A percentile compares a stretch with the other conserved stretches of the same genome.
Evolutionary conservation across 345 rosid genomes (phyloP).

Genomic region (Hibiscus syriacus): DNA sequence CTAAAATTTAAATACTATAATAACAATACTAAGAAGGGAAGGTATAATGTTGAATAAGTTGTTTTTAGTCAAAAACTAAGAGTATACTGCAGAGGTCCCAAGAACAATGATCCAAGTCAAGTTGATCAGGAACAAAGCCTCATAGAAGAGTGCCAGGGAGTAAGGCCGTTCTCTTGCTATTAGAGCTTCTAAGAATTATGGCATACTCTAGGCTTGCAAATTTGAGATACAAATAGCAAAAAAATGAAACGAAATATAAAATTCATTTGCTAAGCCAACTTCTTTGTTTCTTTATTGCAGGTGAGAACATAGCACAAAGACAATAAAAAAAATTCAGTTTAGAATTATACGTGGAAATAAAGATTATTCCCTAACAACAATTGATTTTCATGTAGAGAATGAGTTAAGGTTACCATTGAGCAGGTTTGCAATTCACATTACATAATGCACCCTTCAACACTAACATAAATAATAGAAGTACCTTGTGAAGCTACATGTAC

Average conservation of each 20-base stretch:
- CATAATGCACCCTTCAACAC: neutral
- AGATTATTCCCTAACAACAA: neutral
- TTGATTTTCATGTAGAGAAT: neutral
- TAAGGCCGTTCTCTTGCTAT: neutral
- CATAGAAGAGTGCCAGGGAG: neutral
- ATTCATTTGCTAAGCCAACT: neutral
- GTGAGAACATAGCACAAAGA: neutral
- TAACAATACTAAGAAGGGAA: neutral
- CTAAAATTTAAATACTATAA: neutral
- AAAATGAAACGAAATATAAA: neutral
- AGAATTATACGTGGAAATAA: neutral
- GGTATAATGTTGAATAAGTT: neutral
- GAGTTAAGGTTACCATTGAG: conserved; percentile 12
- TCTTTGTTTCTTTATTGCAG: neutral
- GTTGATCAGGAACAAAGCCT: neutral
- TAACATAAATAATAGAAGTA: neutral
- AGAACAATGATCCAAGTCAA: neutral
- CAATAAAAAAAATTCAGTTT: neutral
- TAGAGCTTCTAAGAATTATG: neutral
- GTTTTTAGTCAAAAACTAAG: neutral
- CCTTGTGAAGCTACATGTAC: neutral
- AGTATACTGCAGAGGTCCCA: neutral
- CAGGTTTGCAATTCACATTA: neutral
- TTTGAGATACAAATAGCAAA: neutral
- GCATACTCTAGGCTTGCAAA: neutral